These are phyloP conservation scores for Skeletonema tropicum DNA, from an alignment of 108 stramenopile genomes.

Conservation along the genomic window DNA sequence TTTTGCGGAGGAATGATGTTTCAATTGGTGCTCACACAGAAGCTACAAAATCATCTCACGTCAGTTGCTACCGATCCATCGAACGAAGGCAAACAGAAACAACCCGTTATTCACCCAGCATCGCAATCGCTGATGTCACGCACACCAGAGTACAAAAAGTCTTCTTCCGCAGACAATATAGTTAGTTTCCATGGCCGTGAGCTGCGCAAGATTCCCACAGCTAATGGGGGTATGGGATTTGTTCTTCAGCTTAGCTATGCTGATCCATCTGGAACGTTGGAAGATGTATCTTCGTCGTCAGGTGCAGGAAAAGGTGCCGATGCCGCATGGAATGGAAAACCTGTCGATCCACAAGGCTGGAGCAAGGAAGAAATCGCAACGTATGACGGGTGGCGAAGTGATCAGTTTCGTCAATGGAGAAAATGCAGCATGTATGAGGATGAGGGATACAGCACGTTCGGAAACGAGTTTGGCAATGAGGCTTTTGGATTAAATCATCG, in stretches of 20 bases:
- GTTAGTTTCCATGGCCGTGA: slow-evolving; percentile 76
- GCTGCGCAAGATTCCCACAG: slow-evolving; percentile 67
- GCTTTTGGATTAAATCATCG: slow-evolving; percentile 77
- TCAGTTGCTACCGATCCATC: slow-evolving; percentile 10
- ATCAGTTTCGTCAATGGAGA: slow-evolving; percentile 71
- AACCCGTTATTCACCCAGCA: slow-evolving; percentile 50
- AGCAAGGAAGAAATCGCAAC: slow-evolving; percentile 54
- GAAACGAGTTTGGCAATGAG: slow-evolving; percentile 59
- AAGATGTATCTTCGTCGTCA: background rate
- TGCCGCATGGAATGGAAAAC: slow-evolving; percentile 29
- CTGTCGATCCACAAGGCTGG: slow-evolving; percentile 81
- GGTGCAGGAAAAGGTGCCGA: slow-evolving; percentile 20
- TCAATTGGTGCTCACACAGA: slow-evolving; percentile 69
- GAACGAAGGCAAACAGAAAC: slow-evolving; percentile 5
- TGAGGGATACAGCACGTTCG: slow-evolving; percentile 66
- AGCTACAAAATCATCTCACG: slow-evolving; percentile 56
- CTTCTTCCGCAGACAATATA: slow-evolving; percentile 64
- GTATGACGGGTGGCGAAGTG: slow-evolving; percentile 88
- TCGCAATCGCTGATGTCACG: slow-evolving; percentile 54
- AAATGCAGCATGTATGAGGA: slow-evolving; percentile 50
- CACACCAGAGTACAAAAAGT: slow-evolving; percentile 57
- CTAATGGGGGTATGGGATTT: slow-evolving; percentile 78
- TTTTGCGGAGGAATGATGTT: slow-evolving; percentile 88
- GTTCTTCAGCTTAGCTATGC: slow-evolving; percentile 73
- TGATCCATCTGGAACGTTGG: slow-evolving; percentile 18